Evolutionary conservation across 352 stramenopile genomes (phyloP).

Genomic region (Pythium brachiatum): DNA sequence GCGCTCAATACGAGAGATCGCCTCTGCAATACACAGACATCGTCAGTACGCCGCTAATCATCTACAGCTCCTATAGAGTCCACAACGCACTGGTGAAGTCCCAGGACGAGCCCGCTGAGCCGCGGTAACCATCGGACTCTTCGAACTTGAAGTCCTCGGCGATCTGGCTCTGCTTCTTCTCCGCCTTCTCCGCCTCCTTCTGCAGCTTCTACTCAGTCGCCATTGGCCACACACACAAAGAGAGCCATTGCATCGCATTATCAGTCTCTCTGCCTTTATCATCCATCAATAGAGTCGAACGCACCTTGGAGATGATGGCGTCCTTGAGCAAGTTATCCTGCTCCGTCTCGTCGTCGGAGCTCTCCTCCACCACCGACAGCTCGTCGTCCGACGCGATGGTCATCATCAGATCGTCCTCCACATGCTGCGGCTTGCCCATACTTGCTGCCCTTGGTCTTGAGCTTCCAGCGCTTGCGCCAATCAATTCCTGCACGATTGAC

Average conservation of each 20-base stretch:
- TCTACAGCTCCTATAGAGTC: not conserved
- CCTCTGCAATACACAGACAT: slow-evolving; percentile 27
- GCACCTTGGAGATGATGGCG: slow-evolving; percentile 69
- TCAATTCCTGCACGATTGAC: slow-evolving; percentile 14
- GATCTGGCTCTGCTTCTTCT: slow-evolving; percentile 59
- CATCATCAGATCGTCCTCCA: slow-evolving; percentile 79
- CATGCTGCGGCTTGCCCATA: slow-evolving; percentile 36
- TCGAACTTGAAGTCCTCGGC: slow-evolving; percentile 87
- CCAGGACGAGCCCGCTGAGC: slow-evolving; percentile 68
- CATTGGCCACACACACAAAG: not conserved
- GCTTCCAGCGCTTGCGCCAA: slow-evolving; percentile 4
- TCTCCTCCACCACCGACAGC: slow-evolving; percentile 68
- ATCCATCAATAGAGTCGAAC: not conserved
- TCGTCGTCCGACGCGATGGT: slow-evolving; percentile 88
- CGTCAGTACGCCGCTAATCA: not conserved
- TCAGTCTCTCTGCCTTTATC: not conserved
- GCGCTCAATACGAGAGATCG: slow-evolving; percentile 81
- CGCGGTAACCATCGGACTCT: slow-evolving; percentile 50
- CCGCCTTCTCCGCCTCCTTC: slow-evolving; percentile 32
- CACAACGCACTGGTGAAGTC: slow-evolving; percentile 71
- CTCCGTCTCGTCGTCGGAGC: slow-evolving; percentile 61
- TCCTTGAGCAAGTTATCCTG: slow-evolving; percentile 41
- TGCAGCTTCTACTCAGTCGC: slow-evolving; percentile 39
- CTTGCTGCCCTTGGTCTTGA: slow-evolving; percentile 1
- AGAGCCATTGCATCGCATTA: not conserved